Evolutionary conservation across 2,329 filamentous ascomycete genomes (phyloP).

Genomic region (Leptographium galeiforme): DNA sequence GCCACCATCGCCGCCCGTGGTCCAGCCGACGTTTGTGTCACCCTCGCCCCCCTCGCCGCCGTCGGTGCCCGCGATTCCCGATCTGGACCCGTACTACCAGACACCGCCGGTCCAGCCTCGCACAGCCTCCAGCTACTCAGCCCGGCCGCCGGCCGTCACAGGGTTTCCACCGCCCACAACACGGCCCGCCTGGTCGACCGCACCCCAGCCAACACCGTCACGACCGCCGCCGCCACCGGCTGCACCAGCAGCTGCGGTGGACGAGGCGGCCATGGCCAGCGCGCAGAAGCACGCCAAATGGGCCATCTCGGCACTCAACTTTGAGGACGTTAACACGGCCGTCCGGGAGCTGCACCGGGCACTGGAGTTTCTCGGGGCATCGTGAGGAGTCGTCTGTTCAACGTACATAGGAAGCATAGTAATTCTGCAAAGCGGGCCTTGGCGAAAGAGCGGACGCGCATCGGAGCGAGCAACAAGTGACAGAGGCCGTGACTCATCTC

Average conservation of each 20-base stretch:
- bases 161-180: background rate
- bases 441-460: too few relatives aligned
- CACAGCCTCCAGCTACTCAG: conserved; percentile 5
- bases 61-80: conserved; percentile 6
- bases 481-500: too few relatives aligned
- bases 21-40: background rate
- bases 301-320: conserved; percentile 93
- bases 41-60: conserved; percentile 12
- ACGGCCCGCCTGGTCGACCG: conserved; percentile 10
- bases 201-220: conserved; percentile 1
- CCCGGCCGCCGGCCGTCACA: background rate
- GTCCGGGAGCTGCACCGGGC: conserved; percentile 72
- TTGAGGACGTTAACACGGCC: conserved; percentile 86
- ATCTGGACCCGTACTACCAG: conserved; percentile 17
- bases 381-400: conserved; percentile 17
- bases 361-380: conserved; percentile 54
- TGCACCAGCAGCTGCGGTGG: conserved; percentile 20
- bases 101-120: conserved; percentile 9
- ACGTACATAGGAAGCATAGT: too few relatives aligned
- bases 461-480: too few relatives aligned
- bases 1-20: background rate
- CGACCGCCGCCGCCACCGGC: conserved; percentile 5
- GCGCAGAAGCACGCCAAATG: conserved; percentile 95
- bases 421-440: too few relatives aligned
- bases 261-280: conserved; percentile 58